These are phyloP conservation scores for Aplosporella prunicola DNA, from an alignment of 2,329 filamentous ascomycete genomes.

Conservation along the genomic window DNA sequence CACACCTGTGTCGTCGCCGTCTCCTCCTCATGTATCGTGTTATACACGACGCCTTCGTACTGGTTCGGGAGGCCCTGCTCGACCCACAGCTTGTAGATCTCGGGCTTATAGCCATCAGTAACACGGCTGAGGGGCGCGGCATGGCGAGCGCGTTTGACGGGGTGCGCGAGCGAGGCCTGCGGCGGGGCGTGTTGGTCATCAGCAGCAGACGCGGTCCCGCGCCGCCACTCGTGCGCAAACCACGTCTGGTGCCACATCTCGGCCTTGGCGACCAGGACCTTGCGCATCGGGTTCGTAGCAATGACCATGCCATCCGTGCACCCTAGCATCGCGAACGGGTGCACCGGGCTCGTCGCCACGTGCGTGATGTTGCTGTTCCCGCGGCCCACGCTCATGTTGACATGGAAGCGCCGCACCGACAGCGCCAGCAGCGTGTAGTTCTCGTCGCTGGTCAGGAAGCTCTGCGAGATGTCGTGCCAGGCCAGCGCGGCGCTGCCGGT, in stretches of 20 bases:
- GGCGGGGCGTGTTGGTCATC: slow-evolving; percentile 1
- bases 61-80: slow-evolving; percentile 13
- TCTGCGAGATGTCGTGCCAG: slow-evolving; percentile 48
- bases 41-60: slow-evolving; percentile 22
- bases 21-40: slow-evolving; percentile 37
- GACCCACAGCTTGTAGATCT: slow-evolving; percentile 18
- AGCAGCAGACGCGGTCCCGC: slow-evolving; percentile 8
- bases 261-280: slow-evolving; percentile 41
- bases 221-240: slow-evolving; percentile 50
- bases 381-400: slow-evolving; percentile 29
- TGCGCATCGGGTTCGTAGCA: slow-evolving; percentile 43
- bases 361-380: slow-evolving; percentile 30
- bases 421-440: slow-evolving; percentile 41
- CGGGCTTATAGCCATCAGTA: slow-evolving; percentile 33
- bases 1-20: slow-evolving; percentile 35
- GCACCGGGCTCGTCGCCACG: slow-evolving; percentile 42
- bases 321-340: slow-evolving; percentile 46
- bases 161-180: not conserved
- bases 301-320: slow-evolving; percentile 43
- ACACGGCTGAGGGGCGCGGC: slow-evolving; percentile 26
- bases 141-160: not conserved
- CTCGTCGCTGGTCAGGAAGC: slow-evolving; percentile 47
- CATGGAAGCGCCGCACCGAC: slow-evolving; percentile 45
- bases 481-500: slow-evolving; percentile 39
- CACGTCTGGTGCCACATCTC: slow-evolving; percentile 46